phyloP scores from a whole-genome alignment of 2,329 filamentous ascomycete species.

The Aaosphaeria arxii region DNA sequence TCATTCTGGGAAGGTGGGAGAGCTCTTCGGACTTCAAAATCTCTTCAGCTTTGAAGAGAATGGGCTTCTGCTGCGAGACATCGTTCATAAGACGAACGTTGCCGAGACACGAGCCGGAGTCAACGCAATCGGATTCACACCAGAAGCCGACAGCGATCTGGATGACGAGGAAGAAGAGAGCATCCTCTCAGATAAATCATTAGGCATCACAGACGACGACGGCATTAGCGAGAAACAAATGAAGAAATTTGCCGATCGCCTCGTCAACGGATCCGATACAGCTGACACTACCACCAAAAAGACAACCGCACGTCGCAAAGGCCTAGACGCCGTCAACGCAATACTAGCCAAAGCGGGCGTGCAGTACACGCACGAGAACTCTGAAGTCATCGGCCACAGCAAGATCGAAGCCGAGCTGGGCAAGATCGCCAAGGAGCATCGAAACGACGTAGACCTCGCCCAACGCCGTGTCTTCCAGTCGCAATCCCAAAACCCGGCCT shows the following conservation, averaged over 20 bases:
- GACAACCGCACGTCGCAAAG: conserved; percentile 45
- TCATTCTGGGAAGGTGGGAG: conserved; percentile 75
- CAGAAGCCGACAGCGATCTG: conserved; percentile 50
- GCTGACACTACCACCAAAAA: neutral
- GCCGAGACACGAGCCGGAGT: conserved; percentile 89
- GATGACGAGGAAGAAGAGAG: conserved; percentile 20
- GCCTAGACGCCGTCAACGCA: conserved; percentile 73
- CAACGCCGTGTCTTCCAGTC: conserved; percentile 55
- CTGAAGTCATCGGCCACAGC: conserved; percentile 89
- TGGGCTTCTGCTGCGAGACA: conserved; percentile 81
- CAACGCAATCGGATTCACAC: conserved; percentile 71
- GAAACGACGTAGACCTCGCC: conserved; percentile 50
- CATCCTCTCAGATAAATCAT: conserved; percentile 21
- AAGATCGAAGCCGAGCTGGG: conserved; percentile 85
- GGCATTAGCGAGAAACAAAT: conserved; percentile 56
- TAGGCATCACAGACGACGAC: conserved; percentile 26
- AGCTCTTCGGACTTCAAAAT: conserved; percentile 89
- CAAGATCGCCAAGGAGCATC: conserved; percentile 66
- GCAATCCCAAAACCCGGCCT: conserved; percentile 13
- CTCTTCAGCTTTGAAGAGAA: conserved; percentile 79
- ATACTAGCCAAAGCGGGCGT: conserved; percentile 87
- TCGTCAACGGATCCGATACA: conserved; percentile 19
- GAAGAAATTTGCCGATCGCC: conserved; percentile 43
- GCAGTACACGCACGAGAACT: conserved; percentile 94
- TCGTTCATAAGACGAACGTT: conserved; percentile 97